These are phyloP conservation scores for Rutstroemia sydowiana DNA, from an alignment of 2,329 filamentous ascomycete genomes.

Conservation along the genomic window DNA sequence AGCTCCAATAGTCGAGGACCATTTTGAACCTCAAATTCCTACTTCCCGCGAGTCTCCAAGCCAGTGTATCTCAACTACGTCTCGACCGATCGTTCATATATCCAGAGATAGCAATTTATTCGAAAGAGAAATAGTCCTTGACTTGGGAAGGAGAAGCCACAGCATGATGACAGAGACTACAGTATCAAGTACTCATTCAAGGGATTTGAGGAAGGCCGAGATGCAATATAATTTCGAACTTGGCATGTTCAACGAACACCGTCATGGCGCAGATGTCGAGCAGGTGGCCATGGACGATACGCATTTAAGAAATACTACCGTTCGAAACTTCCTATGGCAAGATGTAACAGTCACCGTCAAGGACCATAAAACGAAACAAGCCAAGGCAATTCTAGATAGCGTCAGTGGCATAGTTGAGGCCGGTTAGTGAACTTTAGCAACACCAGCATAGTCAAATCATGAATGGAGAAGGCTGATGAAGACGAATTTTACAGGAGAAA, in stretches of 20 bases:
- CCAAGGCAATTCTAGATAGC: constrained; percentile 55
- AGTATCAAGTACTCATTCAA: constrained; percentile 4
- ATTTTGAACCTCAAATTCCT: background rate
- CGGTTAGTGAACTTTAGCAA: constrained; percentile 37
- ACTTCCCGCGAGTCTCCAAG: too few relatives aligned
- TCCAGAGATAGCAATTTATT: background rate
- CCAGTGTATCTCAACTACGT: too few relatives aligned
- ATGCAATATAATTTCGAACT: constrained; percentile 3
- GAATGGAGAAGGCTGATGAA: too few relatives aligned
- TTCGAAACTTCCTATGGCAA: constrained; percentile 59
- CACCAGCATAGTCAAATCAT: too few relatives aligned
- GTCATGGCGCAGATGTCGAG: constrained; percentile 27
- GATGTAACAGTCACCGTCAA: constrained; percentile 64
- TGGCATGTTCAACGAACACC: constrained; percentile 7
- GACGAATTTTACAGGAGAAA: constrained; percentile 55
- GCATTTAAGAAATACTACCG: constrained; percentile 55
- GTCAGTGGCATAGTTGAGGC: constrained; percentile 58
- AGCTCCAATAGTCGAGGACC: background rate
- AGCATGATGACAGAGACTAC: constrained; percentile 4
- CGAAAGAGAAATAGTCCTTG: background rate
- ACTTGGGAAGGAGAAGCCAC: background rate
- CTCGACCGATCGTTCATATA: background rate
- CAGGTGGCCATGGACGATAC: constrained; percentile 18
- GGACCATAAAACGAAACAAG: constrained; percentile 57
- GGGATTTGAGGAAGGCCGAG: constrained; percentile 3